Conservation (phyloP, 1,139 yeast species). For the Taphrina wiesneri region DNA sequence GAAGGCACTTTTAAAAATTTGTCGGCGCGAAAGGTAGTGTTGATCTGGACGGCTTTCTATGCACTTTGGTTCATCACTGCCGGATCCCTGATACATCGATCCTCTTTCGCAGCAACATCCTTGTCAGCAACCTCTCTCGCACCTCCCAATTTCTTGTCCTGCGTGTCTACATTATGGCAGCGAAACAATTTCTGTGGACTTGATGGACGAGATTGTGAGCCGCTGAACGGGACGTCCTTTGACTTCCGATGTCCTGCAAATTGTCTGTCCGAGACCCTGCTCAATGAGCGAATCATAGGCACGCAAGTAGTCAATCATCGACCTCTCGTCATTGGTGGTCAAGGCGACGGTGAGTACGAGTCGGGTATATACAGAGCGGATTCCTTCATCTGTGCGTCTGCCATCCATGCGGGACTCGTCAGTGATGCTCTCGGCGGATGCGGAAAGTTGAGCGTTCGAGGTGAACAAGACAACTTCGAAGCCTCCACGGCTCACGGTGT, state of each 20-base stretch:
- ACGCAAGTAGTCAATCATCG: slow-evolving; percentile 64
- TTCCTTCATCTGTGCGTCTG: slow-evolving; percentile 87
- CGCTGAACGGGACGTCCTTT: slow-evolving; percentile 52
- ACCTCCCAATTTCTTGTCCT: slow-evolving; percentile 17
- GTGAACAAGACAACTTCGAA: slow-evolving; percentile 55
- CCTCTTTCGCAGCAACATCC: slow-evolving; percentile 28
- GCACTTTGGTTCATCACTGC: slow-evolving; percentile 1
- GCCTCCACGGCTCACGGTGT: slow-evolving; percentile 52
- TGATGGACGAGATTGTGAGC: slow-evolving; percentile 61
- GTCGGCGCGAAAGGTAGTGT: neutral
- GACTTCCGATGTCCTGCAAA: slow-evolving; percentile 82
- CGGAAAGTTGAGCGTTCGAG: slow-evolving; percentile 62
- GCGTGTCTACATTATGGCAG: slow-evolving; percentile 24
- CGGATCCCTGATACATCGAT: slow-evolving; percentile 1
- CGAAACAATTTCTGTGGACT: slow-evolving; percentile 71
- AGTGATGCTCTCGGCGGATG: slow-evolving; percentile 81
- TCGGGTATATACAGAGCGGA: slow-evolving; percentile 70
- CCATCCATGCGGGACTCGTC: slow-evolving; percentile 77
- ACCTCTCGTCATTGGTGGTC: slow-evolving; percentile 79
- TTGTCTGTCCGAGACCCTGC: slow-evolving; percentile 76
- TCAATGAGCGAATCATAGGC: slow-evolving; percentile 79
- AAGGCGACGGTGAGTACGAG: slow-evolving; percentile 43
- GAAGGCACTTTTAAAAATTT: neutral
- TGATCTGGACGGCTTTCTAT: slow-evolving; percentile 3
- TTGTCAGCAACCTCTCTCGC: neutral